Base-by-base conservation (phyloP, 2,329 filamentous ascomycete genomes). In the Aspergillus sp. region DNA sequence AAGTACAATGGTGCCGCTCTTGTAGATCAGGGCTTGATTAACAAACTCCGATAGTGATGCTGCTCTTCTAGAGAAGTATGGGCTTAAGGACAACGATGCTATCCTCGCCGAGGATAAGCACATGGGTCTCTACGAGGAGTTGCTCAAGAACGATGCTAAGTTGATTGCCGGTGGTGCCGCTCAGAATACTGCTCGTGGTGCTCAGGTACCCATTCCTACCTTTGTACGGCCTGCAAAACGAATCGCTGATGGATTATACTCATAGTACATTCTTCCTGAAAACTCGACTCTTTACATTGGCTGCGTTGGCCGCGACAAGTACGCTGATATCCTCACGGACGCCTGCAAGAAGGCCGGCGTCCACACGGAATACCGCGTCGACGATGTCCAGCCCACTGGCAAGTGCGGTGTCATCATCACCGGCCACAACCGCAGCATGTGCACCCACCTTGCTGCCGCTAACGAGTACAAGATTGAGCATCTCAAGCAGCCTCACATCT, bases 401-500 rank as follows among this genome's bases (percentile, higher is more conserved):
- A 91, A 93, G 71, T 99, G 95, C 77, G 95, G 91, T 77, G 95
- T 95, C 65, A 85, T 99, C 76, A 97, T 99, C 78, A 99, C 93
- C 38, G 95, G 92, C 73, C 91, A 96, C 83, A 89, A 98, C 86
- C 88, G 95, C 70, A 92, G 88, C 74, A 88, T 99, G 83, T 90
- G 89, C 83, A 99, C 95, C 61, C 92, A 98, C 72, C 89, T 99
- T 57, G 95, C 89, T 62, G 95, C 95, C 61, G 95, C 95, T 67
- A 99, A 99, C 82, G 89, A 92, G 82, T 99, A 99, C 82, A 93
- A 93, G 78, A 76, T 97, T 52, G 91, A 95, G 63, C 95, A 99
- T 77, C 80, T 99, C 75, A 91, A 96, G 85, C 85, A 87, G 75
- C 89, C 91, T 53, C 86, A 93, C 78, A 89, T 98, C 78, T 99